Base-by-base conservation (phyloP, 2,329 filamentous ascomycete genomes). In the Colletotrichum horii region DNA sequence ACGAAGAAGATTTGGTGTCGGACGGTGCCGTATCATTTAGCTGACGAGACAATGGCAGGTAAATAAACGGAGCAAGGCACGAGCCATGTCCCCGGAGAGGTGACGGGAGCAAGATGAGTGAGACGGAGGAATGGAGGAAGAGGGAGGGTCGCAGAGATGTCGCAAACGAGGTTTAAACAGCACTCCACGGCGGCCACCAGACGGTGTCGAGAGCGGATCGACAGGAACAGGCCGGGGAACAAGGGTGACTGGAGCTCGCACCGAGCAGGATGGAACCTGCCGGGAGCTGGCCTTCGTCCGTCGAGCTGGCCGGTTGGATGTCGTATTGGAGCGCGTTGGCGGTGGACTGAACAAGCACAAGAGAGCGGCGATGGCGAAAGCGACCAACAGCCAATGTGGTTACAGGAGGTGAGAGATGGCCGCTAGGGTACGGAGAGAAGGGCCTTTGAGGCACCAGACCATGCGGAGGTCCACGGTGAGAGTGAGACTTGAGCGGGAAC, bases 21-120 rank as follows among this genome's bases (percentile, higher is more conserved):
- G 34, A 64, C 22, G 52, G 48, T 32, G 52, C 67, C 58, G 66
- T 70, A 75, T 56, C 76, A 78, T 78, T 74, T 78, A 79, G 75
- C 66, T 73, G 76, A 74, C 36, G 75, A 75, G 72, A 66, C 26
- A 69, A 68, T 75, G 71, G 55, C 68, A 28, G 62, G 62, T 77
- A 77, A 70, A 74, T 74, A 76, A 71, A 60, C 64, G 43, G 66
- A 71, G 30, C 48, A 60, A 43, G 60, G 52, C 71, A 58, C 60
- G 60, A 75, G 71, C 76, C 76, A 77, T 75, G 62, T 68, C 75
- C 75, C 64, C 43, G 22, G 28, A 62, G 69, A 76, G 32, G 34
- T 14, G 43, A 61, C 38, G 55, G 48, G n/a, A 28, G 19, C 22
- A 32, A 22, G 64, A 61, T 61, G 61, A 70, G 60, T 66, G 56